These are phyloP conservation scores for Phytophthora citricola DNA, from an alignment of 352 stramenopile genomes.

Conservation along the genomic window DNA sequence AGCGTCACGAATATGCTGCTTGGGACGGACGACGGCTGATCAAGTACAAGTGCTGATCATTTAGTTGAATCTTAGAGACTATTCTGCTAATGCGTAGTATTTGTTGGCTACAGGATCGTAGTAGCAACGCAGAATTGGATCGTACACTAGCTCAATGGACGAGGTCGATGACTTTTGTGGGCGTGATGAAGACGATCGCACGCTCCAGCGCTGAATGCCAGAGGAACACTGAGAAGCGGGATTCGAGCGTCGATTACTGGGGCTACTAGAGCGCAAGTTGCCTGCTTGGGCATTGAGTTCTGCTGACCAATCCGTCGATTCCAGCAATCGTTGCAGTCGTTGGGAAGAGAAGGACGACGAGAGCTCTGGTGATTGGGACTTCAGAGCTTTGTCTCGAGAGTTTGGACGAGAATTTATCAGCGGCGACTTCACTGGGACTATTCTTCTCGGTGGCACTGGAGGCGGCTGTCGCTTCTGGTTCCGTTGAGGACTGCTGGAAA, in stretches of 20 bases:
- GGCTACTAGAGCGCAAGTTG: too few relatives aligned
- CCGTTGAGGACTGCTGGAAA: slow-evolving; percentile 2
- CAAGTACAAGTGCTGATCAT: background rate
- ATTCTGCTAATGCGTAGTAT: slow-evolving; percentile 83
- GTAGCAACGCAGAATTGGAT: slow-evolving; percentile 86
- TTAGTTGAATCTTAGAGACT: slow-evolving; percentile 36
- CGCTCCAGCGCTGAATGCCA: background rate
- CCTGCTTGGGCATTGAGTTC: slow-evolving; percentile 28
- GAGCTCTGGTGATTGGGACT: slow-evolving; percentile 7
- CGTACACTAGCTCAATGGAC: slow-evolving; percentile 83
- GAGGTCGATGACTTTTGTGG: slow-evolving; percentile 19
- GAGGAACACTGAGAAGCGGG: background rate
- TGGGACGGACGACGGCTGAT: slow-evolving; percentile 56
- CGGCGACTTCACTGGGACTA: slow-evolving; percentile 21
- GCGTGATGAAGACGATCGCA: slow-evolving; percentile 9
- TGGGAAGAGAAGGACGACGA: slow-evolving; percentile 48
- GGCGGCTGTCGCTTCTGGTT: slow-evolving; percentile 8
- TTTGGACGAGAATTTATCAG: slow-evolving; percentile 11
- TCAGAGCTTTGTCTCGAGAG: slow-evolving; percentile 2
- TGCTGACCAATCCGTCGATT: slow-evolving; percentile 74
- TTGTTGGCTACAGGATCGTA: slow-evolving; percentile 83
- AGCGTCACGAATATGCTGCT: slow-evolving; percentile 56
- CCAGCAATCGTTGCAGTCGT: slow-evolving; percentile 63
- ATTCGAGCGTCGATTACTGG: slow-evolving; percentile 1
- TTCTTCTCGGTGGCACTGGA: slow-evolving; percentile 4